phyloP scores from a whole-genome alignment of 2,329 filamentous ascomycete species.

The Neofusicoccum ribis region DNA sequence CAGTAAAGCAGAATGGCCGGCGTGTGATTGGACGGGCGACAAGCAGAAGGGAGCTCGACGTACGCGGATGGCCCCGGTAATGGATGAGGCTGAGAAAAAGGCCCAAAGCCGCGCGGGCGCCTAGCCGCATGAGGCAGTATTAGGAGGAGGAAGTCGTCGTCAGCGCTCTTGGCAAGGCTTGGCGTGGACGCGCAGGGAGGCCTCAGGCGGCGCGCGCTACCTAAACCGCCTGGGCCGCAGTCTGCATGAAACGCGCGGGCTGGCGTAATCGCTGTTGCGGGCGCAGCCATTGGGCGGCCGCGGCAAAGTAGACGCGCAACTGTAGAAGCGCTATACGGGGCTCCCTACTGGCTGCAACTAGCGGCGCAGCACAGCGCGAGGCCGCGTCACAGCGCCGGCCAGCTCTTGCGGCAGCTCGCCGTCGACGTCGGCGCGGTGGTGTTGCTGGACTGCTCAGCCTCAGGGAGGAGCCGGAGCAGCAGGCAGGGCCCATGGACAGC shows the following conservation, averaged over 20 bases:
- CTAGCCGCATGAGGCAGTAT: neutral
- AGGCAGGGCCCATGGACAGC: no score
- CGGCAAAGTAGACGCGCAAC: conserved; percentile 2
- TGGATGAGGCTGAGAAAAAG: conserved; percentile 12
- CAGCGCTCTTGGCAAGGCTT: conserved; percentile 15
- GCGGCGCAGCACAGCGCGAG: conserved; percentile 1
- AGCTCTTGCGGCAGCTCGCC: neutral
- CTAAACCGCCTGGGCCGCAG: neutral
- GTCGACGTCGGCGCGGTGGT: no score
- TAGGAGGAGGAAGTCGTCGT: conserved; percentile 7
- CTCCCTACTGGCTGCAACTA: neutral
- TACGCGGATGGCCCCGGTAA: neutral
- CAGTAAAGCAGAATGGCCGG: neutral
- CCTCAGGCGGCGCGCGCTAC: neutral
- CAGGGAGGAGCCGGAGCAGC: no score
- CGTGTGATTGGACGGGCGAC: neutral
- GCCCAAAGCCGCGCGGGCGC: neutral
- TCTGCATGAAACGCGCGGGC: neutral
- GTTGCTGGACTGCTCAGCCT: no score
- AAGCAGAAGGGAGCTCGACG: neutral
- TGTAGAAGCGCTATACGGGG: neutral
- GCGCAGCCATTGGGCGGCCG: neutral
- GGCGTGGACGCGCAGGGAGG: neutral
- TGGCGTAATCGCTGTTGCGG: neutral
- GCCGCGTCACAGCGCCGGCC: conserved; percentile 3